Evolutionary conservation across 495 filamentous ascomycete species (phyloP).

Genomic region (Tuber indicum): DNA sequence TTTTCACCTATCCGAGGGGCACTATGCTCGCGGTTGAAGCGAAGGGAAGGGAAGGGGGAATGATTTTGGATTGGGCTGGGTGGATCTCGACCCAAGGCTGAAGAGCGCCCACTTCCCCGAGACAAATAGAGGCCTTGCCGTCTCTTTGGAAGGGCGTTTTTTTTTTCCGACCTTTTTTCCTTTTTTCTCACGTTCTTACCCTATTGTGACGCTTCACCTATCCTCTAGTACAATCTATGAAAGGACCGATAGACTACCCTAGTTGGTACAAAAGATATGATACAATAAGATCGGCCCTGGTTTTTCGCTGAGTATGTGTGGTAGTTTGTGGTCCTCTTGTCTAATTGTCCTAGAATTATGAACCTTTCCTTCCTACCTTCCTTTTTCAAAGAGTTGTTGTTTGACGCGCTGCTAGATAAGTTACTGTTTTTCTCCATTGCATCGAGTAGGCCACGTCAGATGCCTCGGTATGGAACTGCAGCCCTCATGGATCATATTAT

Average conservation of each 20-base stretch:
- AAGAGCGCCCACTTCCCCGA: conserved; percentile 33
- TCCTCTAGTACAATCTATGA: background rate
- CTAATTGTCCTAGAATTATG: background rate
- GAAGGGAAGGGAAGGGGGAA: background rate
- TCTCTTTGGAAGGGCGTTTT: background rate
- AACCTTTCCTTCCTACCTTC: background rate
- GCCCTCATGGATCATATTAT: background rate
- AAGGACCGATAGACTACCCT: background rate
- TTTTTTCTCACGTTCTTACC: background rate
- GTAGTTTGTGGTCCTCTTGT: background rate
- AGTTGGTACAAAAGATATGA: background rate
- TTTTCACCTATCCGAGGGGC: background rate
- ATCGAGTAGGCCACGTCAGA: background rate
- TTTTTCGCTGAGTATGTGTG: background rate
- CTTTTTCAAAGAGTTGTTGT: background rate
- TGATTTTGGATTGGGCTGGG: background rate
- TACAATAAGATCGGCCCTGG: background rate
- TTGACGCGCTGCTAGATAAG: background rate
- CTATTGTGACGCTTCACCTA: background rate
- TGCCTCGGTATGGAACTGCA: background rate
- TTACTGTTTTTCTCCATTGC: background rate
- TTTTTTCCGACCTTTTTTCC: background rate
- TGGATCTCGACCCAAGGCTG: conserved; percentile 27
- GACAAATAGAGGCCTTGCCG: conserved; percentile 21
- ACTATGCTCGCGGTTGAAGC: background rate